phyloP scores from a whole-genome alignment of 192 early-diverging fungal genomes.

The Fimicolochytrium jonesii region DNA sequence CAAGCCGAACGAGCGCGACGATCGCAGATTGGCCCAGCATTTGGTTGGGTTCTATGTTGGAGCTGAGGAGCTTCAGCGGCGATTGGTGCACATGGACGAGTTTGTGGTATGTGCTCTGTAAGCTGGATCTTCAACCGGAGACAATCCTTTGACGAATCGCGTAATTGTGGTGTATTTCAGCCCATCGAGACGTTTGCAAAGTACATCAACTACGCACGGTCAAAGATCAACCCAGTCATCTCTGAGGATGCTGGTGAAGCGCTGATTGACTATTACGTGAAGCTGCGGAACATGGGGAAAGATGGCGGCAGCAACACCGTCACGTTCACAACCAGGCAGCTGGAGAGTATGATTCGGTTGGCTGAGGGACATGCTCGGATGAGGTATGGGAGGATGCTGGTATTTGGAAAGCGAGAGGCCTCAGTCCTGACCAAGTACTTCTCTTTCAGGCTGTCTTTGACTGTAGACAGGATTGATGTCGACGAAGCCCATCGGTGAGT shows the following conservation, averaged over 20 bases:
- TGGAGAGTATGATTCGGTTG: slow-evolving; percentile 97
- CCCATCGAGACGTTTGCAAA: slow-evolving; percentile 79
- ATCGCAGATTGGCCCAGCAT: slow-evolving; percentile 84
- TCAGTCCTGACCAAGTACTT: neutral
- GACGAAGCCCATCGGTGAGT: slow-evolving; percentile 72
- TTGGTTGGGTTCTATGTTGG: slow-evolving; percentile 83
- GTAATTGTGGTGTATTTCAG: slow-evolving; percentile 39
- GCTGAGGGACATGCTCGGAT: slow-evolving; percentile 89
- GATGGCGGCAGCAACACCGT: slow-evolving; percentile 33
- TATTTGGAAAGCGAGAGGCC: slow-evolving; percentile 10
- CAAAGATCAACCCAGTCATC: slow-evolving; percentile 70
- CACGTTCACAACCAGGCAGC: slow-evolving; percentile 89
- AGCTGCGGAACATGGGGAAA: slow-evolving; percentile 69
- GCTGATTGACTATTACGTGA: slow-evolving; percentile 78
- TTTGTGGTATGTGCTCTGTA: slow-evolving; percentile 37
- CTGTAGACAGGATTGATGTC: slow-evolving; percentile 79
- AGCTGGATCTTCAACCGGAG: neutral
- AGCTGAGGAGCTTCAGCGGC: slow-evolving; percentile 34
- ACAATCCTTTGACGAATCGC: neutral
- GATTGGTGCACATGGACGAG: slow-evolving; percentile 13
- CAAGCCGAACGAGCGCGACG: slow-evolving; percentile 77
- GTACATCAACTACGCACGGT: slow-evolving; percentile 88
- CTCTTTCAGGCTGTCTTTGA: slow-evolving; percentile 54
- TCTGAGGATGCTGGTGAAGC: slow-evolving; percentile 67
- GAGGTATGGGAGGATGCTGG: too few relatives aligned